Base-by-base conservation (phyloP, 768 basidiomycete genomes). In the Amanita thiersii region DNA sequence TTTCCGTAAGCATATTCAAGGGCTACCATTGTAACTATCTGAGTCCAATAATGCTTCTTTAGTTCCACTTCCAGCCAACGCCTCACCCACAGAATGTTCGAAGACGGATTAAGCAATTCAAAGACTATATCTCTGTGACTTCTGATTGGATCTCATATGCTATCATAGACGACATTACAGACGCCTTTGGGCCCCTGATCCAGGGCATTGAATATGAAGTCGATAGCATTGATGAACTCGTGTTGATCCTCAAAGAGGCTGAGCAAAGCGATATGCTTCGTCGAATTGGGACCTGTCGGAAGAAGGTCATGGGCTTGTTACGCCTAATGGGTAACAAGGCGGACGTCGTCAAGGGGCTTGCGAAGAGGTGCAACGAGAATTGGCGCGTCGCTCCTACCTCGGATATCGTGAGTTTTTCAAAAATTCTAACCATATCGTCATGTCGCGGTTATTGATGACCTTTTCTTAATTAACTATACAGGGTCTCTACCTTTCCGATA, bases 61-160 rank as follows among this genome's bases (percentile, higher is more conserved):
- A 93, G 86, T 97, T 97, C 69, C 96, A 99, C 60, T 98, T 97
- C 73, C 77, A 90, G 18, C 88, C 91, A 3, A 97, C 96, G 0
- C 89, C 96, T 0, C 96, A 99, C 53, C 93, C 96, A 0, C 92
- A 96, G 59, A 98, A 94, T 58, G 96, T 99, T 30, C 87, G 96
- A 11, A 76, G 96, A 31, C 86, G 96, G 30, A 99, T 99, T 55
- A 98, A 96, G 63, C 96, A 98, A 57, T 85, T 99, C 48, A 96
- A 92, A 58, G 96, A 99, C 68, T 98, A 98, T 65, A 98, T 99
- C 59, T 85, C 76, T 49, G 96, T 98, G 54, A 98, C 96, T 6
- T 94, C 93, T 3, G 96, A 99, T 65, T 99, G 96, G 96, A 99
- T 99, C 50, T 97, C 93, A 3, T 99, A 99, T 53, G 96, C 96